Evolutionary conservation across 2,329 filamentous ascomycete genomes (phyloP), one percentile per base, ranked within the genome.

Genomic region (Xylariales sp.): DNA sequence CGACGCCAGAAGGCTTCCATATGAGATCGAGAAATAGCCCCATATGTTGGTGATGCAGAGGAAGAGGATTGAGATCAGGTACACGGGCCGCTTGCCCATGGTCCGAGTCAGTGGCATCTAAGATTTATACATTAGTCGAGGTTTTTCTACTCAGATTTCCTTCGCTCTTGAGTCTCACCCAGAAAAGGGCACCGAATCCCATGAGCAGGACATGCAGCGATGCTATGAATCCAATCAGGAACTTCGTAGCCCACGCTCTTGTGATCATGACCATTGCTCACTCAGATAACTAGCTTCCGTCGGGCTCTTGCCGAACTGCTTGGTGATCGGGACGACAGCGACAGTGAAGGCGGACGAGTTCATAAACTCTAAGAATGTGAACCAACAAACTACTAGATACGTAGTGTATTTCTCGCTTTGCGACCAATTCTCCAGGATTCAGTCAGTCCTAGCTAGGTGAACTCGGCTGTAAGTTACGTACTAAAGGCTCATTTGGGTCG

Each of bases 111-210:
- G 7, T 15, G 31, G 31, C 31, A 32, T 32, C 31, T 32, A 32
- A 8, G n/a, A 27, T n/a, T n/a, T n/a, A n/a, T n/a, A n/a, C n/a
- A n/a, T n/a, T n/a, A n/a, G n/a, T n/a, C n/a, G n/a, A n/a, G n/a
- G 25, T 28, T 28, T 8, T 28, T 8, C 8, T 28, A 8, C 8
- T 28, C n/a, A 28, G 25, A n/a, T 28, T n/a, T 8, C 25, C n/a
- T n/a, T n/a, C n/a, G 24, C 24, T n/a, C 24, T 32, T 9, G 9
- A 32, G 7, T 7, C 31, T 32, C 8, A 32, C 31, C 31, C 31
- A 32, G 31, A 32, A 32, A 8, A 32, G 16, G 15, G 31, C 31
- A 9, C 31, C 31, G 31, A 32, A 32, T 32, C 31, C 31, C 31
- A 32, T 18, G 8, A 32, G 10, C 31, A 32, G 15, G 7, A 32